phyloP scores from a whole-genome alignment of 2,329 filamentous ascomycete genomes.

The Fusarium chuoi region DNA sequence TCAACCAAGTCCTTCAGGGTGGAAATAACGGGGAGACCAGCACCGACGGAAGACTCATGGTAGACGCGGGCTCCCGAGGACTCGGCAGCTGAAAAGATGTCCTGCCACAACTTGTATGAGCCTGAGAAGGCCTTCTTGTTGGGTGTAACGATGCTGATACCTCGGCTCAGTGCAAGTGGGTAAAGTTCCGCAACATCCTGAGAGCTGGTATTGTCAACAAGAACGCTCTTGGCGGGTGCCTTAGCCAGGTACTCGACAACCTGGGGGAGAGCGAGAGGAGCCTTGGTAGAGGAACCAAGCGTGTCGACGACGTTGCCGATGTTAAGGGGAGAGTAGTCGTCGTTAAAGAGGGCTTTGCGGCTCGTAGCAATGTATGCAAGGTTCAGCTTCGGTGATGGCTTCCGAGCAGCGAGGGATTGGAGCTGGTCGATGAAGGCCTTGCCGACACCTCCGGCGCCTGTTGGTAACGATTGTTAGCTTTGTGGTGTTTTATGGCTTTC shows the following conservation, averaged over 20 bases:
- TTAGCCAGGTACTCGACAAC: constrained; percentile 81
- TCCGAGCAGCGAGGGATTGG: constrained; percentile 71
- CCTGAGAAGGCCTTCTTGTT: constrained; percentile 99
- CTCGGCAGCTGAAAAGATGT: constrained; percentile 81
- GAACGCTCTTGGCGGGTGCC: constrained; percentile 80
- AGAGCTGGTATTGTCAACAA: constrained; percentile 97
- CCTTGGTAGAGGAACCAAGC: constrained; percentile 70
- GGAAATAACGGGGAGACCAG: constrained; percentile 91
- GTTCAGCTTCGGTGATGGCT: constrained; percentile 74
- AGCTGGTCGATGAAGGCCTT: constrained; percentile 91
- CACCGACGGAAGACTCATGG: constrained; percentile 95
- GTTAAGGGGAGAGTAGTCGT: constrained; percentile 75
- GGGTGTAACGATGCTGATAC: constrained; percentile 91
- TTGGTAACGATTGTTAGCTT: constrained; percentile 31
- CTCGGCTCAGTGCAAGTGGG: constrained; percentile 80
- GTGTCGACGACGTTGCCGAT: constrained; percentile 70
- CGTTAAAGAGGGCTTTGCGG: constrained; percentile 81
- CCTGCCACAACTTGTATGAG: constrained; percentile 82
- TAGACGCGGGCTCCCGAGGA: constrained; percentile 83
- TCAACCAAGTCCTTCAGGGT: constrained; percentile 94
- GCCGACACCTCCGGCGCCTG: constrained; percentile 92
- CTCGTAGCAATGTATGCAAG: constrained; percentile 89
- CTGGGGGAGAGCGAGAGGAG: constrained; percentile 74
- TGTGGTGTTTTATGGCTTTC: not conserved
- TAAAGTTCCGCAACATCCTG: constrained; percentile 86